Base-by-base conservation (phyloP, 106 monocot species). In the Dendrobium catenatum region DNA sequence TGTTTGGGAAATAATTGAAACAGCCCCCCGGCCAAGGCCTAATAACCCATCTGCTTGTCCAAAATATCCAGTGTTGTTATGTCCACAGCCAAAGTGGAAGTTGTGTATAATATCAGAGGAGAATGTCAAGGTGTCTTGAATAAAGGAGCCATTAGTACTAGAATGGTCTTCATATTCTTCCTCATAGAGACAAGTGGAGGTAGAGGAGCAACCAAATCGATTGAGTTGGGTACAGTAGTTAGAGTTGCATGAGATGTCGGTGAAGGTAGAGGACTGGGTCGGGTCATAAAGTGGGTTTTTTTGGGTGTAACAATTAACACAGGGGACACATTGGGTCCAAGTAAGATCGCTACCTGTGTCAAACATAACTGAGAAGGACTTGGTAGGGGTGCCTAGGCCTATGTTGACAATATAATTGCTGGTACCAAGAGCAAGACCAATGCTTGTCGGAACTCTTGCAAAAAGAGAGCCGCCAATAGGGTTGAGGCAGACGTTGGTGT, bases 1-100 rank as follows among this genome's bases (percentile, higher is more conserved):
- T 0, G 90, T 80, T 19, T 90, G 90, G 5, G 73, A 73, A 2
- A 87, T 77, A 16, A 90, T 10, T 6, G 90, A 90, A 9, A 49
- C 37, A 9, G 37, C 10, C 1, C 29, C 42, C 2, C 87, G 83
- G 51, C 90, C 90, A 16, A 90, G 85, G 16, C 90, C 90, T 3
- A 85, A 41, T 3, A 90, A 61, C 0, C 90, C 87, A n/a, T 55
- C 83, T 13, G 73, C 56, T 31, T 46, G 33, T 5, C 79, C 85
- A 72, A 82, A 89, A 0, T 80, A 37, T 29, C 4, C 89, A 77
- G 15, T 37, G 37, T 37, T 37, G 37, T 37, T 37, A 37, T 37
- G 37, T 37, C 37, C 37, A 37, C 37, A 37, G 37, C 37, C 37
- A 3, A 2, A 37, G 37, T 3, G 37, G 3, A 37, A 37, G 37